Conservation (phyloP, 2,329 filamentous ascomycete species). For the Eutypella sp. region DNA sequence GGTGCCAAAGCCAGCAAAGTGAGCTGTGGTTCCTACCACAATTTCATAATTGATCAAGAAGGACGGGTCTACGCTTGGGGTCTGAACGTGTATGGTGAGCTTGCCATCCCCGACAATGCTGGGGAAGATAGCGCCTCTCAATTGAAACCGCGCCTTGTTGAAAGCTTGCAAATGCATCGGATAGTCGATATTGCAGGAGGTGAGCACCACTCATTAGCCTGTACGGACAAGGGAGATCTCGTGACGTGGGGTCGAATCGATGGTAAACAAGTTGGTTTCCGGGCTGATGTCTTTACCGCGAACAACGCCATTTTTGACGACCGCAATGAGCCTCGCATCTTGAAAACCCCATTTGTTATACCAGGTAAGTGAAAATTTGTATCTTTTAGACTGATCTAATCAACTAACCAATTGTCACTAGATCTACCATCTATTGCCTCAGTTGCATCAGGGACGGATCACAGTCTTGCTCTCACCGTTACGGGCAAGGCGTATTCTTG, state of each 20-base stretch:
- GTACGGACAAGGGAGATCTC: conserved; percentile 28
- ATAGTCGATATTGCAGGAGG: conserved; percentile 54
- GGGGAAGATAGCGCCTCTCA: conserved; percentile 52
- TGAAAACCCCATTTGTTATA: too few relatives aligned
- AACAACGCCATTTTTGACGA: too few relatives aligned
- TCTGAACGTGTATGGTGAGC: conserved; percentile 61
- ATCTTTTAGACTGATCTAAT: too few relatives aligned
- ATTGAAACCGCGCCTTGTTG: conserved; percentile 50
- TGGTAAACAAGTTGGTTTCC: conserved; percentile 35
- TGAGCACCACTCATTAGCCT: conserved; percentile 53
- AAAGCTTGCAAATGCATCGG: conserved; percentile 44
- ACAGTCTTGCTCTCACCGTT: too few relatives aligned
- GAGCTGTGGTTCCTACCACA: conserved; percentile 57
- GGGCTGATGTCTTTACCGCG: too few relatives aligned
- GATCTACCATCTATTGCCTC: too few relatives aligned
- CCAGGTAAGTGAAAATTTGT: too few relatives aligned
- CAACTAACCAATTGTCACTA: too few relatives aligned
- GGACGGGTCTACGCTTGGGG: conserved; percentile 63
- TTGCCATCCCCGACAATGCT: conserved; percentile 46
- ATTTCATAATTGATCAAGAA: conserved; percentile 55
- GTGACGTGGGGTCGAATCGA: conserved; percentile 37
- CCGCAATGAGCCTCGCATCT: too few relatives aligned
- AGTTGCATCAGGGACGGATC: too few relatives aligned
- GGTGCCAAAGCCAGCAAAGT: conserved; percentile 31
- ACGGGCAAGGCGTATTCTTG: too few relatives aligned